These are phyloP conservation scores for Colletotrichum falcatum DNA, from an alignment of 2,329 filamentous ascomycete species.

Conservation along the genomic window DNA sequence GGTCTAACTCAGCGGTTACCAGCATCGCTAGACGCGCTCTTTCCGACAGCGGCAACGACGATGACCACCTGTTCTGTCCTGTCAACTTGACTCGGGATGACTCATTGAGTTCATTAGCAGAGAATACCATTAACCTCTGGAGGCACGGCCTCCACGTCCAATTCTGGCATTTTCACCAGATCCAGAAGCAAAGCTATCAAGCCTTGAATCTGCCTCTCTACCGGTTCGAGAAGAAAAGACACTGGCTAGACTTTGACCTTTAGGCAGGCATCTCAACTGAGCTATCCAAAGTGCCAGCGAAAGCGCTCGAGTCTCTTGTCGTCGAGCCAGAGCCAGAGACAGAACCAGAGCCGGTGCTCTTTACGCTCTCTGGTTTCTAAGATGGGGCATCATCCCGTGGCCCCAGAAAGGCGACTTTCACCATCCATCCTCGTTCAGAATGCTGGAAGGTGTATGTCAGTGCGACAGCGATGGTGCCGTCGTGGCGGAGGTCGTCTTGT, in stretches of 20 bases:
- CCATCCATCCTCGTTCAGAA: too few relatives aligned
- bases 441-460: not conserved
- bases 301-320: not conserved
- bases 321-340: not conserved
- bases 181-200: too few relatives aligned
- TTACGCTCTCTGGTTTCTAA: not conserved
- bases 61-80: too few relatives aligned
- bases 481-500: not conserved
- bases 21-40: not conserved
- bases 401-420: too few relatives aligned
- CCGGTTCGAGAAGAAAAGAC: not conserved
- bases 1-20: not conserved
- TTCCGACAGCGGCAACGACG: too few relatives aligned
- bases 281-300: not conserved
- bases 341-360: not conserved
- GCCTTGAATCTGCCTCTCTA: not conserved
- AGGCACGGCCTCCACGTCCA: too few relatives aligned
- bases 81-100: too few relatives aligned
- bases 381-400: not conserved
- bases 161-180: too few relatives aligned
- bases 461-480: not conserved
- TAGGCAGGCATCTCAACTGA: too few relatives aligned
- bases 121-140: too few relatives aligned
- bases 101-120: too few relatives aligned
- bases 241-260: not conserved